These are phyloP conservation scores for Coniella vitis DNA, from an alignment of 2,329 filamentous ascomycete genomes.

Conservation along the genomic window DNA sequence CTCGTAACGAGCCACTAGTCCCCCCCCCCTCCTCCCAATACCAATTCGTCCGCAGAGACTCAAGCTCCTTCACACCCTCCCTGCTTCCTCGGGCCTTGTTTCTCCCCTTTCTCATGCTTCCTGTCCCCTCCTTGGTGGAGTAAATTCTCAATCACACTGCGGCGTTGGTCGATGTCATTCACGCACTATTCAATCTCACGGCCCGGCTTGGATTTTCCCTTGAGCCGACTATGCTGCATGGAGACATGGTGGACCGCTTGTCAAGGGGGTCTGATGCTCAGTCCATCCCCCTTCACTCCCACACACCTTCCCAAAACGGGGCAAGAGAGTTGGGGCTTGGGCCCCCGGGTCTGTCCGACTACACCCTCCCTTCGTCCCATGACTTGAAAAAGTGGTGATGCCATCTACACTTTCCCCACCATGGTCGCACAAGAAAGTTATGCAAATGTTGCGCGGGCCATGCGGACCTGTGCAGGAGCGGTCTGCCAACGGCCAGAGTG, in stretches of 20 bases:
- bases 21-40: too few relatives aligned
- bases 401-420: not conserved
- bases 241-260: not conserved
- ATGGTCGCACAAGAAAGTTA: not conserved
- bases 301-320: conserved; percentile 1
- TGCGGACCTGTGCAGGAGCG: not conserved
- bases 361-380: not conserved
- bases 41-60: too few relatives aligned
- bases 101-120: not conserved
- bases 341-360: not conserved
- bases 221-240: not conserved
- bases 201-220: not conserved
- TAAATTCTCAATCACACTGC: not conserved
- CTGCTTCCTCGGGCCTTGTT: conserved; percentile 3
- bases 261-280: not conserved
- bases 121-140: not conserved
- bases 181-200: not conserved
- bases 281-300: not conserved
- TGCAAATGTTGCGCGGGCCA: too few relatives aligned
- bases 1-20: too few relatives aligned
- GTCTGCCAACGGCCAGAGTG: not conserved
- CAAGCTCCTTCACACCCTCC: not conserved
- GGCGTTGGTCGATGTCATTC: conserved; percentile 1
- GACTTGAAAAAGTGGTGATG: not conserved
- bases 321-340: not conserved